Conservation (phyloP, 257 asterid species). For the Cruciata laevipes region DNA sequence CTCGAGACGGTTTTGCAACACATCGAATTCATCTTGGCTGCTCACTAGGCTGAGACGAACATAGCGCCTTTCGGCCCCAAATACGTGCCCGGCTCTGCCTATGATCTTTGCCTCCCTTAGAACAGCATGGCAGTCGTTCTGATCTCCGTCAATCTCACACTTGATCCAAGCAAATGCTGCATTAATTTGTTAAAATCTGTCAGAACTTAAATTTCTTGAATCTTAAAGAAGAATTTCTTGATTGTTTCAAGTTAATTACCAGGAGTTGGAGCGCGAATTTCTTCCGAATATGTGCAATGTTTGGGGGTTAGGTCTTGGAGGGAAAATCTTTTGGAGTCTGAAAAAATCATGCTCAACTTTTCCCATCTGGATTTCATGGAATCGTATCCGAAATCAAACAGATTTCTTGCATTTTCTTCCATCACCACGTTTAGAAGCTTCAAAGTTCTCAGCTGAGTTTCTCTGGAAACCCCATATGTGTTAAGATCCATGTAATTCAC, state of each 20-base stretch:
- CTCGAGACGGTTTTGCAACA: constrained; percentile 11
- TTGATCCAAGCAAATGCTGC: constrained; percentile 26
- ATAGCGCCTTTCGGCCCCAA: constrained; percentile 12
- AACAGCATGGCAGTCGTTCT: constrained; percentile 10
- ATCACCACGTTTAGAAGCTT: constrained; percentile 41
- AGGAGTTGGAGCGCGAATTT: constrained; percentile 17
- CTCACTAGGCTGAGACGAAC: constrained; percentile 20
- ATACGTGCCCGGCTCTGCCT: constrained; percentile 19
- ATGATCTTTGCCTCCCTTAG: constrained; percentile 16
- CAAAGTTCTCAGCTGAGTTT: constrained; percentile 52
- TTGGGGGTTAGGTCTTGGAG: constrained; percentile 16
- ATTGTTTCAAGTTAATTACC: constrained; percentile 1
- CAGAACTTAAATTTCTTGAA: background rate
- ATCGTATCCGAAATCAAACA: constrained; percentile 37
- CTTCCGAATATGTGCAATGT: constrained; percentile 7
- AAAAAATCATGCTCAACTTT: constrained; percentile 30
- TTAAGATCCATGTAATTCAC: constrained; percentile 14
- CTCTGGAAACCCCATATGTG: constrained; percentile 51
- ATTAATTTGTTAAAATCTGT: background rate
- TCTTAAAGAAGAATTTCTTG: background rate
- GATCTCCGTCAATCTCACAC: constrained; percentile 18
- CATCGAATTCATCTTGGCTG: constrained; percentile 18
- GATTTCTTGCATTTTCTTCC: constrained; percentile 27
- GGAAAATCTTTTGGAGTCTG: constrained; percentile 28
- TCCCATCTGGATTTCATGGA: constrained; percentile 56